A percentile compares a stretch with the other conserved stretches of the same genome.
These are phyloP conservation scores for Simmondsia chinensis DNA, from an alignment of 148 eudicot species.

Conservation along the genomic window DNA sequence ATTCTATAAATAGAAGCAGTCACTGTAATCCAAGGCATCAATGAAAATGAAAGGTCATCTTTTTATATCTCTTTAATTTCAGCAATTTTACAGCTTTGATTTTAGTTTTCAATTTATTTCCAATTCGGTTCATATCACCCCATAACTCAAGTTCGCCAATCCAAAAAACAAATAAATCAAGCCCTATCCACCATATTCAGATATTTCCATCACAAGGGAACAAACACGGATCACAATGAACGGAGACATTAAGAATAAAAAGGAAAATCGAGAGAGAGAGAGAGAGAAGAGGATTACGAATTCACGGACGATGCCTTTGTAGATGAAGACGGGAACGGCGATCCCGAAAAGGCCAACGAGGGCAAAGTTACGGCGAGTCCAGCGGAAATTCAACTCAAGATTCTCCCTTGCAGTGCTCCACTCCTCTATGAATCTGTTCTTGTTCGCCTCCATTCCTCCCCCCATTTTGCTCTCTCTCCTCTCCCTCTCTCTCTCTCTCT, in stretches of 20 bases:
- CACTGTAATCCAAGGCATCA: too few relatives aligned
- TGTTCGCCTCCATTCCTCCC: constrained; percentile 90
- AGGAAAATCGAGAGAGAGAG: neutral
- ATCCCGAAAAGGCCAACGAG: constrained; percentile 81
- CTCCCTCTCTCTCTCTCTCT: constrained; percentile 10
- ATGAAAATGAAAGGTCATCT: too few relatives aligned
- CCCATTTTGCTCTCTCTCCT: constrained; percentile 40
- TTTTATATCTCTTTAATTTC: too few relatives aligned
- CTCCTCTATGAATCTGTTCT: constrained; percentile 89
- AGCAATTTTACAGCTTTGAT: too few relatives aligned
- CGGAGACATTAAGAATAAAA: neutral
- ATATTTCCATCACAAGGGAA: neutral
- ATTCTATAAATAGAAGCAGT: too few relatives aligned
- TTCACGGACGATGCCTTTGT: constrained; percentile 92
- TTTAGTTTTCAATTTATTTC: too few relatives aligned
- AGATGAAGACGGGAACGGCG: constrained; percentile 67
- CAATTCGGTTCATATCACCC: too few relatives aligned
- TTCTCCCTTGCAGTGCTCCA: constrained; percentile 82
- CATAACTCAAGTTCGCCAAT: too few relatives aligned
- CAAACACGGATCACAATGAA: neutral
- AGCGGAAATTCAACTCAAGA: constrained; percentile 81
- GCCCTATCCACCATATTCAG: neutral
- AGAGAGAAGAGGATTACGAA: constrained; percentile 37
- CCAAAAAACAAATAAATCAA: too few relatives aligned
- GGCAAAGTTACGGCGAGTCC: constrained; percentile 93